Conservation (phyloP, 352 stramenopile genomes). For the Phytophthora kernoviae region DNA sequence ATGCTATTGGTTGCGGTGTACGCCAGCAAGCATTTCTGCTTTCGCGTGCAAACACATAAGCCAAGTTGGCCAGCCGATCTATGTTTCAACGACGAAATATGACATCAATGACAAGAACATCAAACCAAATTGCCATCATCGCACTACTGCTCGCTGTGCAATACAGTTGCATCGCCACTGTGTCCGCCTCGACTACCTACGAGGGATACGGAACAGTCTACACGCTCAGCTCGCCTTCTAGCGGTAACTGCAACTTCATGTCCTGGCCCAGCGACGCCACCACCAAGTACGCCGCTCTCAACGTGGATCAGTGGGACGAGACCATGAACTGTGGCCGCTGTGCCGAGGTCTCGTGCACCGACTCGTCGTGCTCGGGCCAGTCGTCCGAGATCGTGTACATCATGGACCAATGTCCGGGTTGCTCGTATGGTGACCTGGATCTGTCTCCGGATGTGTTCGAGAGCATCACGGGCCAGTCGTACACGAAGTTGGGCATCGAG, state of each 20-base stretch:
- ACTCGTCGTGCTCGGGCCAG: conserved; percentile 35
- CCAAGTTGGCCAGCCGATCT: neutral
- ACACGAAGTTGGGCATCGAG: conserved; percentile 38
- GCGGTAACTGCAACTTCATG: conserved; percentile 40
- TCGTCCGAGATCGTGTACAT: conserved; percentile 51
- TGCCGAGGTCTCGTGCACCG: conserved; percentile 40
- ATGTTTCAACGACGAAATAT: neutral
- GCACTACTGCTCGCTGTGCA: conserved; percentile 6
- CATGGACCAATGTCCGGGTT: conserved; percentile 62
- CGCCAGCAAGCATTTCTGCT: neutral
- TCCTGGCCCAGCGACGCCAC: conserved; percentile 14
- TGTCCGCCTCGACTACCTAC: conserved; percentile 3
- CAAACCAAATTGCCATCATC: neutral
- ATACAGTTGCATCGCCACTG: neutral
- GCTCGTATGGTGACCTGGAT: conserved; percentile 47
- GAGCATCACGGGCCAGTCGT: conserved; percentile 46
- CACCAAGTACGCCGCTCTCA: conserved; percentile 35
- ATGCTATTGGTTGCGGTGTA: neutral
- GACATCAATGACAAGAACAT: neutral
- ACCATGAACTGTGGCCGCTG: conserved; percentile 40
- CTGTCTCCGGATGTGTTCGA: conserved; percentile 51
- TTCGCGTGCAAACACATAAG: neutral
- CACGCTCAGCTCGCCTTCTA: conserved; percentile 17
- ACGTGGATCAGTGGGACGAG: conserved; percentile 29
- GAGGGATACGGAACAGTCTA: conserved; percentile 29